Percentiles rank a stretch among this genome's conserved stretches.
Evolutionary conservation across 1,284 basidiomycete genomes (phyloP).

Genomic region (Boletus sp.): DNA sequence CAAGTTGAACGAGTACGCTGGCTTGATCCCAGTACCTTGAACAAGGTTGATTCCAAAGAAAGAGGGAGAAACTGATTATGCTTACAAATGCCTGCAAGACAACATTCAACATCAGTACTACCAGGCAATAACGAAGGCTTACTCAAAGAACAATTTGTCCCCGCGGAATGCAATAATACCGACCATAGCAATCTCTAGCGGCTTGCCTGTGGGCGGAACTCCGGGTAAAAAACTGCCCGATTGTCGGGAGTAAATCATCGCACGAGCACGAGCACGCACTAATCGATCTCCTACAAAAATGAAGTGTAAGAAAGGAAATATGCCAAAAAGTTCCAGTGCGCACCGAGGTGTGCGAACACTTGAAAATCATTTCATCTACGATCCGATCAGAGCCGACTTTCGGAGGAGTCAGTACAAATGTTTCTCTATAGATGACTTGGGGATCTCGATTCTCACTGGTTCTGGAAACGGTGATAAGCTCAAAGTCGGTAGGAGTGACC

Average conservation of each 20-base stretch:
- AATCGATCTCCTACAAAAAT: slow-evolving; percentile 42
- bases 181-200: slow-evolving; percentile 46
- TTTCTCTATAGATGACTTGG: not conserved
- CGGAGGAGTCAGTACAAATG: slow-evolving; percentile 3
- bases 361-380: slow-evolving; percentile 47
- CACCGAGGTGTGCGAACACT: slow-evolving; percentile 42
- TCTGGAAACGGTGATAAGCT: slow-evolving; percentile 42
- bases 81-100: slow-evolving; percentile 25
- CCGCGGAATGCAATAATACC: slow-evolving; percentile 50
- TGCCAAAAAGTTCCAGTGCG: slow-evolving; percentile 2
- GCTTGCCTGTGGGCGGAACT: slow-evolving; percentile 44
- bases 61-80: not conserved
- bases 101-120: not conserved
- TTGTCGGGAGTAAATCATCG: slow-evolving; percentile 3
- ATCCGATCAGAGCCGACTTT: slow-evolving; percentile 45
- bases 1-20: slow-evolving; percentile 42
- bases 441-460: slow-evolving; percentile 38
- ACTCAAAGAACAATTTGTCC: slow-evolving; percentile 52
- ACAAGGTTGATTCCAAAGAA: not conserved
- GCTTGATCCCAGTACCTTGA: slow-evolving; percentile 48
- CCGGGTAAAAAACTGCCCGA: slow-evolving; percentile 38
- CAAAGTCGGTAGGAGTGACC: slow-evolving; percentile 42
- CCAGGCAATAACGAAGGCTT: slow-evolving; percentile 16
- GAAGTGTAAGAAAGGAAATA: slow-evolving; percentile 8
- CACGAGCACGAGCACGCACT: slow-evolving; percentile 33